Evolutionary conservation across 2,329 filamentous ascomycete genomes (phyloP).

Genomic region (Cladophialophora immunda): DNA sequence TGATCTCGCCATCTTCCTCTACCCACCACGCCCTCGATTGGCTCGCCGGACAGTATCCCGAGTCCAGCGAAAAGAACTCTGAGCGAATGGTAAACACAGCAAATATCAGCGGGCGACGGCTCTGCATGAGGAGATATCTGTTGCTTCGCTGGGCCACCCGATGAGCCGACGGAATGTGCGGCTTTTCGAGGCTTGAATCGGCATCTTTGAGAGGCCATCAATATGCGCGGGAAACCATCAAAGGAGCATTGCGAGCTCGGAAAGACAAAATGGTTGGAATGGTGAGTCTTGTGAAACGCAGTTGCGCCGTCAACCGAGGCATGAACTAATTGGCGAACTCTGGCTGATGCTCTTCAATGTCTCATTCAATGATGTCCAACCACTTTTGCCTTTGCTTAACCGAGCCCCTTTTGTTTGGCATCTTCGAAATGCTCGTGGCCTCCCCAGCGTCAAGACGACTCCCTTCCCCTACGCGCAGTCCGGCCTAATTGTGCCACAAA

Average conservation of each 20-base stretch:
- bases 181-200: conserved; percentile 1
- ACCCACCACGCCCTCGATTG: not conserved
- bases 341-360: not conserved
- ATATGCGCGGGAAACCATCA: not conserved
- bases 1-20: not conserved
- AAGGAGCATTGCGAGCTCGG: not conserved
- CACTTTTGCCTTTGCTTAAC: conserved; percentile 1
- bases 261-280: not conserved
- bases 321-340: not conserved
- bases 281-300: not conserved
- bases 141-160: not conserved
- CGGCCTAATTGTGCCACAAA: not conserved
- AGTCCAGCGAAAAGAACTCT: conserved; percentile 2
- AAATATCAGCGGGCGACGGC: not conserved
- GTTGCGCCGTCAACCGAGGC: conserved; percentile 1
- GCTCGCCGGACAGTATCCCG: conserved; percentile 15
- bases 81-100: not conserved
- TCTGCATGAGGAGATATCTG: not conserved
- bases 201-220: not conserved
- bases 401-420: not conserved
- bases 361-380: not conserved
- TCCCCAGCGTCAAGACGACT: not conserved
- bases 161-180: not conserved
- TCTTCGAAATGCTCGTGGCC: not conserved
- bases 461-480: not conserved